phyloP scores from a whole-genome alignment of 768 basidiomycete genomes.

The Phaeotremella fagi region DNA sequence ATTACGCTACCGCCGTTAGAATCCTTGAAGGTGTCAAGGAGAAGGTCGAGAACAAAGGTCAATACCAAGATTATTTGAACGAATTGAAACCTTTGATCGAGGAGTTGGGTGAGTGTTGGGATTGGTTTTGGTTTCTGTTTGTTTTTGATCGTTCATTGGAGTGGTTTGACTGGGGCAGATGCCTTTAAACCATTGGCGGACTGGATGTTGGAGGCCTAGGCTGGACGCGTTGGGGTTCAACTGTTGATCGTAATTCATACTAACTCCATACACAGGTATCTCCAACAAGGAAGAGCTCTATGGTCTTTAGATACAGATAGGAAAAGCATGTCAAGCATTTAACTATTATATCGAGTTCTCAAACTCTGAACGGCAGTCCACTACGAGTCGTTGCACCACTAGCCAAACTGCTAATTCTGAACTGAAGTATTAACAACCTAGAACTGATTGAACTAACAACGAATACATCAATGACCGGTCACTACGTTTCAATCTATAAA shows the following conservation, averaged over 20 bases:
- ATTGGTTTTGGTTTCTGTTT: neutral
- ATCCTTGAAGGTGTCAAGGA: slow-evolving; percentile 93
- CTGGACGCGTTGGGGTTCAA: too few species aligned
- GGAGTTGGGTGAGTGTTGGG: slow-evolving; percentile 70
- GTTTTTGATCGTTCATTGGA: neutral
- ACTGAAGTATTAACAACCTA: neutral
- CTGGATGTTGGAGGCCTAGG: too few species aligned
- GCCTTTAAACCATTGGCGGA: neutral
- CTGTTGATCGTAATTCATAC: too few species aligned
- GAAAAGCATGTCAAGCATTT: neutral
- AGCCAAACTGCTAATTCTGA: neutral
- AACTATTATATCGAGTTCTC: neutral
- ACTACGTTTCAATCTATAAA: neutral
- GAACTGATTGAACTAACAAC: neutral
- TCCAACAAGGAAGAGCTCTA: slow-evolving; percentile 64
- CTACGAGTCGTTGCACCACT: neutral
- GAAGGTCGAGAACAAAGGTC: slow-evolving; percentile 95
- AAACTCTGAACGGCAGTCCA: neutral
- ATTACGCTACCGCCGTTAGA: slow-evolving; percentile 93
- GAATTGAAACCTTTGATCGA: slow-evolving; percentile 83
- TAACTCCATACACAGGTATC: slow-evolving; percentile 52
- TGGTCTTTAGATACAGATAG: slow-evolving; percentile 14
- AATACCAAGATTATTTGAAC: slow-evolving; percentile 87
- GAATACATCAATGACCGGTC: neutral
- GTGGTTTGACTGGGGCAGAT: neutral